Base-by-base conservation (phyloP, 371 early-diverging fungal species). In the Circinella umbellata region DNA sequence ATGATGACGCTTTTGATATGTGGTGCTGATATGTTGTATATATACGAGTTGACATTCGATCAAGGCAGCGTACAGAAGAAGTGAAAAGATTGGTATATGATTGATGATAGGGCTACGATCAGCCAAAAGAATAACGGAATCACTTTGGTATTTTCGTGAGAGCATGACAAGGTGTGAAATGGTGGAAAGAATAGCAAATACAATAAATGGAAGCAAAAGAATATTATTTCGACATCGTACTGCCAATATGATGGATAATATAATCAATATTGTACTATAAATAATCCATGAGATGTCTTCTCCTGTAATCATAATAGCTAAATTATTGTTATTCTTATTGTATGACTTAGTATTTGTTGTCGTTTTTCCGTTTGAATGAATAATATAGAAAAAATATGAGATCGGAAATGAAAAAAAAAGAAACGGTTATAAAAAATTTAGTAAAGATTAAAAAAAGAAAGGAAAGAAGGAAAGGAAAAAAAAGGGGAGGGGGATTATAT, bases 271-370 rank as follows among this genome's bases (percentile, higher is more conserved):
- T 15, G 69, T 65, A 55, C 70, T 66, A 66, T 81, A 79, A 18
- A 77, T 53, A 54, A 67, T 64, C 82, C 82, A 81, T 20, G 76
- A 68, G 34, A 47, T 68, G 57, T 75, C 76, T 72, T 79, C 76
- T 66, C 38, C 17, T 64, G 72, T 68, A 15, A 79, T 51, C 78
- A 76, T 76, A 13, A n/a, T 51, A n/a, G 17, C 17, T 18, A 57
- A 7, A 7, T 34, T 57, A 14, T 4, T 57, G 57, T 51, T 51
- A n/a, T 14, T 51, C 4, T 51, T 51, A 17, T 51, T 1, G 7
- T 51, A 51, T 51, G 9, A 3, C 11, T 42, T 42, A 3, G 1
- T 42, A 42, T 42, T 42, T 42, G 42, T 42, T 42, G 42, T 42
- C 2, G 27, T 27, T 27, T 27, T 27, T 27, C 27, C 27, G 27